These are phyloP conservation scores for Trametes elegans DNA, from an alignment of 768 basidiomycete genomes.

Conservation along the genomic window DNA sequence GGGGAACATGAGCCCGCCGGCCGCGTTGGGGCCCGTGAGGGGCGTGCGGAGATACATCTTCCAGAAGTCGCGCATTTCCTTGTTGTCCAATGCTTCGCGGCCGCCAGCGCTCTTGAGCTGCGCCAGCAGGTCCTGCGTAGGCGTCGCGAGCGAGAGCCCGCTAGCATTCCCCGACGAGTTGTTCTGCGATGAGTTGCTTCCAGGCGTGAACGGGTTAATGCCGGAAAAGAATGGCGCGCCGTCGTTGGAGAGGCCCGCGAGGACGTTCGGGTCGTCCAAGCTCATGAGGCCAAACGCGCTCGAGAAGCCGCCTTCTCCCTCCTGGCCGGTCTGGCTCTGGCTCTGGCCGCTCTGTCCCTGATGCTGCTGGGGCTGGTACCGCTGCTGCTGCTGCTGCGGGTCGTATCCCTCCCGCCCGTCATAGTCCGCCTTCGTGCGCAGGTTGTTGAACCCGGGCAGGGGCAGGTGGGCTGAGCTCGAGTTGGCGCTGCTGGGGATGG, in stretches of 20 bases:
- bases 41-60: constrained; percentile 73
- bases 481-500: constrained; percentile 37
- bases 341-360: constrained; percentile 1
- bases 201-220: not conserved
- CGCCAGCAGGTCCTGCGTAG: constrained; percentile 29
- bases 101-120: constrained; percentile 26
- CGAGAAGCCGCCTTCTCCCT: constrained; percentile 35
- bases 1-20: constrained; percentile 15
- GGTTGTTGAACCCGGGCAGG: constrained; percentile 26
- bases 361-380: constrained; percentile 19
- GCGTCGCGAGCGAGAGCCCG: constrained; percentile 37
- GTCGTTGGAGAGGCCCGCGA: constrained; percentile 58
- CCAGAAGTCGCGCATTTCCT: constrained; percentile 70
- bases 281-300: constrained; percentile 72
- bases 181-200: constrained; percentile 1
- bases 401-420: constrained; percentile 12
- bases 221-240: constrained; percentile 61
- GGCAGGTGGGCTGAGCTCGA: constrained; percentile 55
- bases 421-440: constrained; percentile 23
- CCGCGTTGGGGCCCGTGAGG: constrained; percentile 35
- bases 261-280: constrained; percentile 68
- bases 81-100: constrained; percentile 23
- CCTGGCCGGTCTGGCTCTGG: constrained; percentile 7
- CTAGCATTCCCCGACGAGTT: constrained; percentile 24
- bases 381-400: no score